Evolutionary conservation across 495 filamentous ascomycete genomes (phyloP).

Genomic region (Penicillium psychrofluorescens): DNA sequence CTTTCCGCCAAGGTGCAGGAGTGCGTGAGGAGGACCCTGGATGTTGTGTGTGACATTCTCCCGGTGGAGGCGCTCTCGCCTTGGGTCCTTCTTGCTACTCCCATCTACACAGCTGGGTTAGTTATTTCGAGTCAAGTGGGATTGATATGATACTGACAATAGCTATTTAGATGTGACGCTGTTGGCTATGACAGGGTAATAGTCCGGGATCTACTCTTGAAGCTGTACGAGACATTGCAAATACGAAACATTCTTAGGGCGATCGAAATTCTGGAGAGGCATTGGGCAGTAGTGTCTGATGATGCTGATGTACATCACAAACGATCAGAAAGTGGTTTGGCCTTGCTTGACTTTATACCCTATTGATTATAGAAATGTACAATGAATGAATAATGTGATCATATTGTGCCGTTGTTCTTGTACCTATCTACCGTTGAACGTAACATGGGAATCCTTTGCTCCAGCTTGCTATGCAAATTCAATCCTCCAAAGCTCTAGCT

Average conservation of each 20-base stretch:
- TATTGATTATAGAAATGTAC: background rate
- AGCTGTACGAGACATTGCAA: slow-evolving; percentile 6
- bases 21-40: slow-evolving; percentile 8
- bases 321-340: background rate
- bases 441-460: too few species aligned
- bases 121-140: background rate
- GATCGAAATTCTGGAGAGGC: slow-evolving; percentile 3
- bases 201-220: slow-evolving; percentile 2
- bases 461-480: too few species aligned
- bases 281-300: background rate
- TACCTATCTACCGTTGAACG: too few species aligned
- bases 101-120: slow-evolving; percentile 12
- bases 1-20: slow-evolving; percentile 3
- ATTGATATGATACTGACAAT: background rate
- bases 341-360: slow-evolving; percentile 6
- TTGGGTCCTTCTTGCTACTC: slow-evolving; percentile 11
- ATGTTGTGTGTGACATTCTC: slow-evolving; percentile 4
- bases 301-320: background rate
- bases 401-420: too few species aligned
- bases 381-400: too few species aligned
- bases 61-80: slow-evolving; percentile 9
- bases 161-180: background rate
- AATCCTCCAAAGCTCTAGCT: too few species aligned
- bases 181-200: background rate
- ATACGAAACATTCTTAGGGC: slow-evolving; percentile 11